These are phyloP conservation scores for Lumnitzera littorea DNA, from an alignment of 345 rosid species.

Conservation along the genomic window DNA sequence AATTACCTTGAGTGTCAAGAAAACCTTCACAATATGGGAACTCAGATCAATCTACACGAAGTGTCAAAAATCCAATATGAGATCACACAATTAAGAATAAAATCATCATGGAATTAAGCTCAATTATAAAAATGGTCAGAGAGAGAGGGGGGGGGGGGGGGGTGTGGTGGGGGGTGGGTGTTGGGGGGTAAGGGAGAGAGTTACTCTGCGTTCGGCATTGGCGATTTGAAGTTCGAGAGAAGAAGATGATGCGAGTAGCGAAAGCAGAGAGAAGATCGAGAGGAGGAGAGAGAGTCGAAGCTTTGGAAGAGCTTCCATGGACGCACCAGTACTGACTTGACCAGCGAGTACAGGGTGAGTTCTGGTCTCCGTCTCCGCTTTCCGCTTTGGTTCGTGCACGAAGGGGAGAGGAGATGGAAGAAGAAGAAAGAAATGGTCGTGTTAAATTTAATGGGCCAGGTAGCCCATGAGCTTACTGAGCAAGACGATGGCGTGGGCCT, in stretches of 20 bases:
- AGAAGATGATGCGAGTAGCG: constrained; percentile 25
- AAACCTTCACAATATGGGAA: constrained; percentile 78
- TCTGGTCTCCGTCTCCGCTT: no score
- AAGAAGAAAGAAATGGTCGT: no score
- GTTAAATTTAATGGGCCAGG: no score
- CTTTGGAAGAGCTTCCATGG: constrained; percentile 39
- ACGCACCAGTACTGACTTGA: neutral
- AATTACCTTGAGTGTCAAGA: constrained; percentile 81
- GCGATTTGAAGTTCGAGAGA: constrained; percentile 57
- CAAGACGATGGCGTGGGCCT: no score
- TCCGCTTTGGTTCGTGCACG: no score
- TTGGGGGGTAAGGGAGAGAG: constrained; percentile 4
- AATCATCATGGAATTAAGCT: neutral
- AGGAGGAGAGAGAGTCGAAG: constrained; percentile 25
- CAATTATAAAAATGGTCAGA: constrained; percentile 8
- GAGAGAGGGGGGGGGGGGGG: constrained; percentile 4
- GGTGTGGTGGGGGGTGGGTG: neutral
- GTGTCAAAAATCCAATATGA: neutral
- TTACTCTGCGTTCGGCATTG: constrained; percentile 87
- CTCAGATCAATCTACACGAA: constrained; percentile 80
- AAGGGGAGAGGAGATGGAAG: no score
- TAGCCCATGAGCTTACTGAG: no score
- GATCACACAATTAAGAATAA: neutral
- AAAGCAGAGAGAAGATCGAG: constrained; percentile 24
- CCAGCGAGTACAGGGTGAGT: constrained; percentile 2